Percentiles rank a stretch among this genome's conserved stretches.
Evolutionary conservation across 2,329 filamentous ascomycete genomes (phyloP).

Genomic region (Epichloe sp.): DNA sequence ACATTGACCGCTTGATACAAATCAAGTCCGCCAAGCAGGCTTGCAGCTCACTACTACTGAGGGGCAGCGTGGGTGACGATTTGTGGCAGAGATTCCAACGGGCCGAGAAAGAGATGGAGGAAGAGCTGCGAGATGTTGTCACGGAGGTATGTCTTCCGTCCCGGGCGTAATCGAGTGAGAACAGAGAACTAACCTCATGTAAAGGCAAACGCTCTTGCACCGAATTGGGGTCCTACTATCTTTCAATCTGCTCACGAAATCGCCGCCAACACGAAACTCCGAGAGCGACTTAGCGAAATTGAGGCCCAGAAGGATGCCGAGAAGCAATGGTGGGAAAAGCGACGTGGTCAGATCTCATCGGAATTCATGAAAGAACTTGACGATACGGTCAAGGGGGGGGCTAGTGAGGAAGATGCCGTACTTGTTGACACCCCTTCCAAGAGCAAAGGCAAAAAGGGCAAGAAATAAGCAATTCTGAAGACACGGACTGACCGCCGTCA

Average conservation of each 20-base stretch:
- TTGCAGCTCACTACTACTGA: conserved; percentile 67
- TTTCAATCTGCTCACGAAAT: conserved; percentile 98
- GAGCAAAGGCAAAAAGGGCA: conserved; percentile 48
- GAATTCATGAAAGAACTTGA: conserved; percentile 81
- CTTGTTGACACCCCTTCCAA: conserved; percentile 54
- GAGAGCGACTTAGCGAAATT: conserved; percentile 62
- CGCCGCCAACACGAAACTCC: conserved; percentile 66
- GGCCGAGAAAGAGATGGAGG: conserved; percentile 96
- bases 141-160: conserved; percentile 53
- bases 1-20: conserved; percentile 83
- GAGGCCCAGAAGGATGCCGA: conserved; percentile 59
- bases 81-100: conserved; percentile 84
- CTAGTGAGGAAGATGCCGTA: conserved; percentile 40
- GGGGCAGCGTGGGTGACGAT: conserved; percentile 90
- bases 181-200: not conserved
- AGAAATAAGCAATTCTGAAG: conserved; percentile 25
- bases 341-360: conserved; percentile 56
- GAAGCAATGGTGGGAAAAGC: conserved; percentile 87
- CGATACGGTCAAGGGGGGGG: conserved; percentile 28
- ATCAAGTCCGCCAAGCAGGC: conserved; percentile 82
- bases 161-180: too few species aligned
- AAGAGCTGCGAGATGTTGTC: conserved; percentile 87
- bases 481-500: not conserved
- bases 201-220: conserved; percentile 79
- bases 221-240: conserved; percentile 85